Conservation (phyloP, 2,329 filamentous ascomycete genomes). For the Zasmidium cellare region DNA sequence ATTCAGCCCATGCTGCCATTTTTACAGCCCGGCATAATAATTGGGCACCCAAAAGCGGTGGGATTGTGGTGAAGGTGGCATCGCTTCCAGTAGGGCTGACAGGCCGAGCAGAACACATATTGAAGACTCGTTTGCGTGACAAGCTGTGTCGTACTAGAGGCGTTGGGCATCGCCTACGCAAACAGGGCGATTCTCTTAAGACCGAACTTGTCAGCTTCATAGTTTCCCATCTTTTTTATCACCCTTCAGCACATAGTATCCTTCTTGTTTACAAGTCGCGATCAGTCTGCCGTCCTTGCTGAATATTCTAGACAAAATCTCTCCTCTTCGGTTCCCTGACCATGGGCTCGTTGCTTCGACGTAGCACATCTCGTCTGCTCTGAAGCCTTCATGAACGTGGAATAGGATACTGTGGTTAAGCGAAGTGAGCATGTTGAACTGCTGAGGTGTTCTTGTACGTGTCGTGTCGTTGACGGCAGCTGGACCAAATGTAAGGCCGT, state of each 20-base stretch:
- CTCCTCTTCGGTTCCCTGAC: slow-evolving; percentile 69
- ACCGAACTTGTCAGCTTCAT: background rate
- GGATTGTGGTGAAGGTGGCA: background rate
- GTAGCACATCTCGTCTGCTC: slow-evolving; percentile 67
- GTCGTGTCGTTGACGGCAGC: slow-evolving; percentile 8
- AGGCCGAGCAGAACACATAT: background rate
- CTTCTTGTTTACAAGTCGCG: slow-evolving; percentile 76
- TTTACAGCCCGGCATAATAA: background rate
- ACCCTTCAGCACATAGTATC: slow-evolving; percentile 22
- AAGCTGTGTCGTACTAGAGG: too few species aligned
- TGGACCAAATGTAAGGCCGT: slow-evolving; percentile 8
- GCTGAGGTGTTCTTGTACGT: background rate
- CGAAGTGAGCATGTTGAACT: slow-evolving; percentile 14
- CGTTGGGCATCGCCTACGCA: too few species aligned
- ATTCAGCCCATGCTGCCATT: background rate
- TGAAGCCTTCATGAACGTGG: slow-evolving; percentile 45
- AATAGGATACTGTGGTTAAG: slow-evolving; percentile 59
- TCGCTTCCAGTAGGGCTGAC: background rate
- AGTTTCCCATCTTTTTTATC: slow-evolving; percentile 8
- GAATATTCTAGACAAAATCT: slow-evolving; percentile 72
- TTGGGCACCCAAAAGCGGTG: background rate
- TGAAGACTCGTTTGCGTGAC: background rate
- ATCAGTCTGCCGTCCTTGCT: slow-evolving; percentile 67
- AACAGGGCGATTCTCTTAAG: background rate
- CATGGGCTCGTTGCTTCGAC: slow-evolving; percentile 74